Evolutionary conservation across 2,329 filamentous ascomycete species (phyloP), one percentile per base, ranked within the genome.

Genomic region (Chaetoscypha palmicola): DNA sequence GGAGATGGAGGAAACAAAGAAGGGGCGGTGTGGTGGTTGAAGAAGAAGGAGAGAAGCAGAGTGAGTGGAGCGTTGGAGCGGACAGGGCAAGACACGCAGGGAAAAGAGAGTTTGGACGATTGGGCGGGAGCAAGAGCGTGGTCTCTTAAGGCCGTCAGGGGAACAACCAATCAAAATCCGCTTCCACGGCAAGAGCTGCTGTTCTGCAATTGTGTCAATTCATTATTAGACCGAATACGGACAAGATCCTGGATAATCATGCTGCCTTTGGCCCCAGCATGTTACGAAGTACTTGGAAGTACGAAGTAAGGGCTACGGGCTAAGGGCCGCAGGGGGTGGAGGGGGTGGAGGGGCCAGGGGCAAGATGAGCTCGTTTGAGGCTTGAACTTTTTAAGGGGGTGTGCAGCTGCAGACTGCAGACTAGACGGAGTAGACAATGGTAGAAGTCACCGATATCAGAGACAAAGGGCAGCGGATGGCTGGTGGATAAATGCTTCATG

Each of bases 101-200:
- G 30, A 48, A 48, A 49, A 44, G 51, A 50, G 50, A 49, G 51
- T 45, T 35, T 42, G 38, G 32, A 54, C 37, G 47, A 46, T 42
- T 49, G 36, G 32, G 44, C 41, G 41, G 50, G 47, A 47, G 28
- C 32, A 28, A 35, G 28, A 36, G 30, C 31, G 35, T 33, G n/a
- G n/a, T n/a, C n/a, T n/a, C n/a, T n/a, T n/a, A n/a, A 33, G 33
- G 19, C 12, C 28, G 41, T 22, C 21, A 21, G 26, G 32, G 33
- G 17, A 16, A 31, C 38, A 40, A 31, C 28, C 41, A 41, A 31
- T 43, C 19, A 37, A 19, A 24, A 32, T 12, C 24, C 24, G 12
- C 24, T 7, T 7, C 24, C 24, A 28, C 24, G 24, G 7, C 24
- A 28, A 28, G 12, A 7, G 7, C 24, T 28, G 24, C 7, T 12